A percentile compares a stretch with the other conserved stretches of the same genome.
phyloP scores from a whole-genome alignment of 352 stramenopile genomes.

The Pythium phragmitis region DNA sequence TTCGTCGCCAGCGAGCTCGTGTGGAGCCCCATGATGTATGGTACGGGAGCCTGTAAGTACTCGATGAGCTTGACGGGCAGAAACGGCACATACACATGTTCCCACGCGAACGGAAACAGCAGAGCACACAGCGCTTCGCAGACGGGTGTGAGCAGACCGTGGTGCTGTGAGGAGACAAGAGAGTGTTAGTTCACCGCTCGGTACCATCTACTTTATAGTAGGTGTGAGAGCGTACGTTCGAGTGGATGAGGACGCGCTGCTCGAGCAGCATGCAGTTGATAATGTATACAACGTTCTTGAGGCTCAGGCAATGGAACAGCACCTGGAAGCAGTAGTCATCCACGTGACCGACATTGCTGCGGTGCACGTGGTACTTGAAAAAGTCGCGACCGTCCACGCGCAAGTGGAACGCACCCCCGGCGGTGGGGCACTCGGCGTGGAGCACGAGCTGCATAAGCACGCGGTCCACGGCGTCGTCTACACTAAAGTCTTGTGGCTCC shows the following conservation, averaged over 20 bases:
- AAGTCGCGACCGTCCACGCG: slow-evolving; percentile 36
- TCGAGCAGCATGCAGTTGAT: slow-evolving; percentile 83
- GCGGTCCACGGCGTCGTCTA: slow-evolving; percentile 15
- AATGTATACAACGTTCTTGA: slow-evolving; percentile 80
- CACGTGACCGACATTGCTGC: slow-evolving; percentile 54
- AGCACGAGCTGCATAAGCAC: slow-evolving; percentile 41
- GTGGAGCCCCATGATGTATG: slow-evolving; percentile 85
- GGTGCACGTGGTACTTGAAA: slow-evolving; percentile 62
- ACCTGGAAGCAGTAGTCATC: slow-evolving; percentile 81
- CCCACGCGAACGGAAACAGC: slow-evolving; percentile 82
- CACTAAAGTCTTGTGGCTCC: not conserved
- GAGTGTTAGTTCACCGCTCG: not conserved
- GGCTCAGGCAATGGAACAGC: slow-evolving; percentile 78
- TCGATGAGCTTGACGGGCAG: slow-evolving; percentile 81
- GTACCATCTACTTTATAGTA: not conserved
- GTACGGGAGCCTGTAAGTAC: slow-evolving; percentile 81
- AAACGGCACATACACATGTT: slow-evolving; percentile 87
- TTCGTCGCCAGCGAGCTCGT: slow-evolving; percentile 78
- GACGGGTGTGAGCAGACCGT: slow-evolving; percentile 67
- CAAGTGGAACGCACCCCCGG: slow-evolving; percentile 40
- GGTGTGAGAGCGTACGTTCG: slow-evolving; percentile 43
- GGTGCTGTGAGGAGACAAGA: slow-evolving; percentile 37
- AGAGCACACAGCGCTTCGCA: slow-evolving; percentile 78
- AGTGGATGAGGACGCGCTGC: slow-evolving; percentile 82
- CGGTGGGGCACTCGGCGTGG: slow-evolving; percentile 26